Conservation (phyloP, 768 basidiomycete genomes). For the Candolleomyces aberdarensis region DNA sequence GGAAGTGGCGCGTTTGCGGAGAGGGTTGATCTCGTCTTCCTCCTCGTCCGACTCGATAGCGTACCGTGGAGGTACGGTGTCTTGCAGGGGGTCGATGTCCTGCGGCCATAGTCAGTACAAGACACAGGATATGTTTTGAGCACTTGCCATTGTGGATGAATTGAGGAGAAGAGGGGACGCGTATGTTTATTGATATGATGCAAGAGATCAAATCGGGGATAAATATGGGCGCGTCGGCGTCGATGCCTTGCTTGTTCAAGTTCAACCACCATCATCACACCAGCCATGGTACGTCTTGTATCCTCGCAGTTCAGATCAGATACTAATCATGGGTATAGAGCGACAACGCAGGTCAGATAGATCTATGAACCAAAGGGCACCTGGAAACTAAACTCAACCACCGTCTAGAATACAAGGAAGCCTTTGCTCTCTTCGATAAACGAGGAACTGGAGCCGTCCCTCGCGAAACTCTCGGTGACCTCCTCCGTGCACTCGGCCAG, state of each 20-base stretch:
- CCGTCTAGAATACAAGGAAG: constrained; percentile 92
- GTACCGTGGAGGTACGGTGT: constrained; percentile 55
- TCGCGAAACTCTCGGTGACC: constrained; percentile 84
- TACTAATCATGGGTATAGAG: constrained; percentile 6
- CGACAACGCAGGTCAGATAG: constrained; percentile 17
- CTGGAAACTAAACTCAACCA: background rate
- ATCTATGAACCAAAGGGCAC: background rate
- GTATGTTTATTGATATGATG: constrained; percentile 3
- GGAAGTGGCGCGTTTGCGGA: constrained; percentile 17
- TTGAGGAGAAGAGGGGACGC: background rate
- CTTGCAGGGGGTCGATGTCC: constrained; percentile 56
- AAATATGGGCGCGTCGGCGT: constrained; percentile 3
- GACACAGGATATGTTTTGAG: background rate
- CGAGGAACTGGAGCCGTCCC: constrained; percentile 90
- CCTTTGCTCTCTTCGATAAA: constrained; percentile 98
- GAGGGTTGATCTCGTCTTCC: constrained; percentile 57
- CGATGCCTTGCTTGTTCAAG: constrained; percentile 1
- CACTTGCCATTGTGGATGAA: constrained; percentile 6
- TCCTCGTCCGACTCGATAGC: constrained; percentile 69
- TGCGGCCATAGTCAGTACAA: constrained; percentile 12
- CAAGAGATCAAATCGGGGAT: constrained; percentile 5
- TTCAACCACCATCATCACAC: constrained; percentile 12
- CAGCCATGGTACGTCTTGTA: constrained; percentile 25
- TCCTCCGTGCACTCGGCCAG: constrained; percentile 91
- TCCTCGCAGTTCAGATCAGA: background rate